phyloP scores from a whole-genome alignment of 169 alveolate species.

The Pseudocohnilembus persalinus region DNA sequence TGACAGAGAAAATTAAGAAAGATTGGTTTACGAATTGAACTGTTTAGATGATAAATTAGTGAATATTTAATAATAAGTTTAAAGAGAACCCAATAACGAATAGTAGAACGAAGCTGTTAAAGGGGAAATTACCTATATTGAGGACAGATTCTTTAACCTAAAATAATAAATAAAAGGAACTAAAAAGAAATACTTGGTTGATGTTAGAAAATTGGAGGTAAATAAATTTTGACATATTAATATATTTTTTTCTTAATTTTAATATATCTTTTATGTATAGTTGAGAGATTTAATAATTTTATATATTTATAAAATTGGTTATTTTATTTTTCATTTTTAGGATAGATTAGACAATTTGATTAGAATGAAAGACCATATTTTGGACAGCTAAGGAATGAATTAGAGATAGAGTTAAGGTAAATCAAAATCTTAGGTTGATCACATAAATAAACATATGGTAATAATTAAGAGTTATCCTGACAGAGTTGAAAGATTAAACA shows the following conservation, averaged over 20 bases:
- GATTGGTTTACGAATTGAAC: slow-evolving; percentile 20
- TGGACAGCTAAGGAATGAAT: not conserved
- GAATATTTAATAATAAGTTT: not conserved
- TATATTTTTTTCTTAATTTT: too few relatives aligned
- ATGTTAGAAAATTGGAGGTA: slow-evolving; percentile 25
- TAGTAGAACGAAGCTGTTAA: not conserved
- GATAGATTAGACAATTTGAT: not conserved
- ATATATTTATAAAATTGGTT: too few relatives aligned
- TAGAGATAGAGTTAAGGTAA: not conserved
- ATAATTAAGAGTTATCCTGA: too few relatives aligned
- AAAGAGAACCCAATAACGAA: not conserved
- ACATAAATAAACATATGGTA: not conserved
- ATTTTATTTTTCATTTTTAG: not conserved
- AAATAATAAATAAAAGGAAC: slow-evolving; percentile 21
- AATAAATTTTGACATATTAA: too few relatives aligned
- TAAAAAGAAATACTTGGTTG: slow-evolving; percentile 27
- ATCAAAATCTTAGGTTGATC: too few relatives aligned
- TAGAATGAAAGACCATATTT: not conserved
- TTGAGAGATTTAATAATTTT: too few relatives aligned
- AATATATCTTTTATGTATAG: too few relatives aligned
- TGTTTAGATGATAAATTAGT: slow-evolving; percentile 22
- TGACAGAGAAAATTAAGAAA: slow-evolving; percentile 26
- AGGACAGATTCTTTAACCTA: slow-evolving; percentile 20
- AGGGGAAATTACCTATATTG: slow-evolving; percentile 5
- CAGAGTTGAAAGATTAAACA: not conserved